Evolutionary conservation across 2,329 filamentous ascomycete genomes (phyloP), one percentile per base, ranked within the genome.

Genomic region (Botrytis porri): DNA sequence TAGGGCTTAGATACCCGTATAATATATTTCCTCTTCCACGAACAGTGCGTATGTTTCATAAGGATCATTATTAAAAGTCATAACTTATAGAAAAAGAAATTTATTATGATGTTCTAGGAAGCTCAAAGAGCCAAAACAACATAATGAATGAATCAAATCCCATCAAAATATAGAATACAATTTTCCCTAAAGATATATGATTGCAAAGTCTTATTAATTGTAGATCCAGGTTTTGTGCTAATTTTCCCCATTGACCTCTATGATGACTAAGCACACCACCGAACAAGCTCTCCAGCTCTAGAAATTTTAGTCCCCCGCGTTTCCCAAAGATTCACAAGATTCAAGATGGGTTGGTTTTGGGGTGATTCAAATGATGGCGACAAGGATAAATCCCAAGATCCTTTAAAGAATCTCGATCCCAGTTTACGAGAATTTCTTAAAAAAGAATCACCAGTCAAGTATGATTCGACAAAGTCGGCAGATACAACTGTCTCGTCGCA

Each of bases 401-500:
- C 88, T 39, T 84, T 89, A 76, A 85, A 86, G 76, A 85, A 89
- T 75, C 86, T 93, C 75, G 90, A 92, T 78, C 88, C 90, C 32
- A 85, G 85, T 45, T 84, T 93, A 29, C 87, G 87, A 76, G 88
- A 91, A 48, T 92, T 90, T 79, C 85, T 93, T 75, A 84, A 89
- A 76, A 87, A 89, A 81, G 89, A 92, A 83, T 86, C 88, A 10
- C 88, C 89, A n/a, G 82, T 85, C 72, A 87, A 88, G 74, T 80
- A 82, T 75, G 75, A 74, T 57, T 65, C 79, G 25, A 75, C 77
- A 25, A 75, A 76, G 43, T 71, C 78, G 12, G 71, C 75, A 51
- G 65, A 74, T 39, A 25, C 76, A 70, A 32, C 74, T 51, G 32
- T 74, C 14, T 43, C 51, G 61, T 39, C 70, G 64, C 61, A 75